phyloP scores from a whole-genome alignment of 2,329 filamentous ascomycete species.

The Arachnomyces sp. region DNA sequence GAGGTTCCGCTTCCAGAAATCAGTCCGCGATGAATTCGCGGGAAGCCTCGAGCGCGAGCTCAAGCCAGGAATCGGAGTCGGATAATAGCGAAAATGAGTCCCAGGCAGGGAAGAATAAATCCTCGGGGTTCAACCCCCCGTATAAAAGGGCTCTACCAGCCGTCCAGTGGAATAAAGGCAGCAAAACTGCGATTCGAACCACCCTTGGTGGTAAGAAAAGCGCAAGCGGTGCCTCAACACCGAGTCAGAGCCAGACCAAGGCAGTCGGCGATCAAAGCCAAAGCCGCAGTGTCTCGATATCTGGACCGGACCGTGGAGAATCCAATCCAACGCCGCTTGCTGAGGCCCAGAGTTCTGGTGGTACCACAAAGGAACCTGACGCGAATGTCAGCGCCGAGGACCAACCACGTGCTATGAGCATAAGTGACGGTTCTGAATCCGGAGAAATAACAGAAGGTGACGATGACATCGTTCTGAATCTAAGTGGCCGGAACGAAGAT shows the following conservation, averaged over 20 bases:
- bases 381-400: not conserved
- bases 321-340: conserved; percentile 15
- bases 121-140: conserved; percentile 14
- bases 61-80: conserved; percentile 11
- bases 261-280: conserved; percentile 31
- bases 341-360: not conserved
- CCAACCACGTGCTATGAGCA: conserved; percentile 16
- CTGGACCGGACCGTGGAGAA: conserved; percentile 13
- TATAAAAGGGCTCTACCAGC: conserved; percentile 20
- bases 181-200: conserved; percentile 34
- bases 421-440: conserved; percentile 20
- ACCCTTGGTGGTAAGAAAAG: conserved; percentile 27
- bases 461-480: conserved; percentile 36
- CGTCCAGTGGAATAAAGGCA: conserved; percentile 39
- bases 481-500: conserved; percentile 12
- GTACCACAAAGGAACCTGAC: conserved; percentile 1
- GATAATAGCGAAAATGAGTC: conserved; percentile 11
- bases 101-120: conserved; percentile 3
- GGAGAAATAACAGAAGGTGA: conserved; percentile 27
- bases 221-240: conserved; percentile 11
- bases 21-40: too few species aligned
- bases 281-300: conserved; percentile 27
- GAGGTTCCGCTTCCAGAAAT: too few species aligned
- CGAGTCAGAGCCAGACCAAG: conserved; percentile 18
- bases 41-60: conserved; percentile 19